phyloP scores from a whole-genome alignment of 345 rosid genomes.

The Rhodomyrtus tomentosa region DNA sequence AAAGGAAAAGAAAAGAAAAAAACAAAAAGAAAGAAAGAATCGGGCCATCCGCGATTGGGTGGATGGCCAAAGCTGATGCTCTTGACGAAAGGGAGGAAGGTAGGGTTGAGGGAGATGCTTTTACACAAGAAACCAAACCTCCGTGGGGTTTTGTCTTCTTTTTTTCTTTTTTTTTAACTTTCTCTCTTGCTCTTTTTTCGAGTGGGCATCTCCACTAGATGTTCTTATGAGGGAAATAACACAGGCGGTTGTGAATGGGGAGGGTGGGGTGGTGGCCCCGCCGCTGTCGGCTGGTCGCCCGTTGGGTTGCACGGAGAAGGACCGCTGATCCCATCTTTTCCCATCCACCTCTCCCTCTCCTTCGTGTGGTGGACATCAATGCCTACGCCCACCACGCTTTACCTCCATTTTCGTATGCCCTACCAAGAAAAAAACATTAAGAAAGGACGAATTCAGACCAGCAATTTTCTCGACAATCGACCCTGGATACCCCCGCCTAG shows the following conservation, averaged over 20 bases:
- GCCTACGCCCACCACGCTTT: constrained; percentile 9
- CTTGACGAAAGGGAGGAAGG: not conserved
- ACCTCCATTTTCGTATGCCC: not conserved
- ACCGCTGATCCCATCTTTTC: constrained; percentile 21
- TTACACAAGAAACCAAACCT: not conserved
- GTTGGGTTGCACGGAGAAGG: constrained; percentile 49
- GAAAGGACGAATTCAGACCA: not conserved
- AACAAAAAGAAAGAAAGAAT: too few species aligned
- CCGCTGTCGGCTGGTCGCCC: constrained; percentile 65
- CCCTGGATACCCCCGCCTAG: constrained; percentile 1
- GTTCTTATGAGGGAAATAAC: not conserved
- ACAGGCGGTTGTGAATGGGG: not conserved
- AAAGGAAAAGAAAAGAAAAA: too few species aligned
- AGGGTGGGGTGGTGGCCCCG: not conserved
- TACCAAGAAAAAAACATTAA: not conserved
- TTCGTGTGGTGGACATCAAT: constrained; percentile 47
- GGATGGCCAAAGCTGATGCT: not conserved
- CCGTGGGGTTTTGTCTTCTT: not conserved
- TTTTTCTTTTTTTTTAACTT: not conserved
- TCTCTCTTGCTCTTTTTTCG: not conserved
- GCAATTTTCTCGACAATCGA: not conserved
- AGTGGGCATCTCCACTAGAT: not conserved
- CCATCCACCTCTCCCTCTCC: not conserved
- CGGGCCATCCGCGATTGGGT: not conserved
- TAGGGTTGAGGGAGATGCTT: not conserved